A percentile compares a stretch with the other conserved stretches of the same genome.
These are phyloP conservation scores for Ensete glaucum DNA, from an alignment of 176 grass and related monocot genomes.

Conservation along the genomic window DNA sequence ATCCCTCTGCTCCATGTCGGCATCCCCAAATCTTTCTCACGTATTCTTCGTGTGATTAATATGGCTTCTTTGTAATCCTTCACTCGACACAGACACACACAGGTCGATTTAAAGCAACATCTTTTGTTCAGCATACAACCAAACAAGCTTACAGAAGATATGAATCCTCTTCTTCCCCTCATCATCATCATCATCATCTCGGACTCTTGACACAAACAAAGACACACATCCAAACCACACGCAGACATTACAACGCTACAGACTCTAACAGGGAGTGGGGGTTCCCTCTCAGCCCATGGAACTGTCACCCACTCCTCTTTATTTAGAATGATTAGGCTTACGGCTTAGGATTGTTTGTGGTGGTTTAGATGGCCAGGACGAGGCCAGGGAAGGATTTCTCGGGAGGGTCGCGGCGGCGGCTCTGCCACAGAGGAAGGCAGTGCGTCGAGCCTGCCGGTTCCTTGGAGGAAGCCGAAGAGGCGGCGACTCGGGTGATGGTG, in stretches of 20 bases:
- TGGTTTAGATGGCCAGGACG: slow-evolving; percentile 57
- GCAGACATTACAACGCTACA: background rate
- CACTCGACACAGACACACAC: too few species aligned
- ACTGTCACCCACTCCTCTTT: background rate
- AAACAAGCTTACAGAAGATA: background rate
- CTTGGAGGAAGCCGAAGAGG: background rate
- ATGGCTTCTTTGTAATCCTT: too few species aligned
- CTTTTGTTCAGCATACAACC: background rate
- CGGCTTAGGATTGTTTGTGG: background rate
- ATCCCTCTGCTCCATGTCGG: too few species aligned
- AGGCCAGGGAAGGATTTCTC: slow-evolving; percentile 61
- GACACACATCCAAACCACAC: background rate
- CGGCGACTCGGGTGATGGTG: slow-evolving; percentile 52
- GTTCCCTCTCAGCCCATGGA: background rate
- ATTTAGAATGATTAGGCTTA: background rate
- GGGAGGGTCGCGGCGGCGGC: slow-evolving; percentile 28
- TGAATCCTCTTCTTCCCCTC: background rate
- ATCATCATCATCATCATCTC: background rate
- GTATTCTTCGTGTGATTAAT: too few species aligned
- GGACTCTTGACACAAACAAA: background rate
- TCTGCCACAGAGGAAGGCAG: slow-evolving; percentile 56
- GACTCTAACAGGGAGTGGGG: background rate
- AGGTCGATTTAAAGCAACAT: background rate
- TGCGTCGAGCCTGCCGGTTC: background rate
- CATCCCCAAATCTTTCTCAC: too few species aligned